These are phyloP conservation scores for Corylus avellana DNA, from an alignment of 306 rosid genomes.

Conservation along the genomic window DNA sequence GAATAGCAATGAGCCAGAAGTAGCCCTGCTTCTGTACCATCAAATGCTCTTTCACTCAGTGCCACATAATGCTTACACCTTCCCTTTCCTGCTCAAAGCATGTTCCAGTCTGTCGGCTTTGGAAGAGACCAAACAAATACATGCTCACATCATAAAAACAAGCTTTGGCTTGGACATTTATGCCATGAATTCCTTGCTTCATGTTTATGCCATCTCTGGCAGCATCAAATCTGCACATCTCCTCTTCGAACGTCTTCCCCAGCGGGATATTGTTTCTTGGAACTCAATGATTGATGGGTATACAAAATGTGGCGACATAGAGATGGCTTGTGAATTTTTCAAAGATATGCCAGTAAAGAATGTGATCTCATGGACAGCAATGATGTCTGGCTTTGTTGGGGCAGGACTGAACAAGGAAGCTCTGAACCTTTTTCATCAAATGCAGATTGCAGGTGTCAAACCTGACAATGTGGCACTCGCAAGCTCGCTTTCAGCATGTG, in stretches of 20 bases:
- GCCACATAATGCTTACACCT: constrained; percentile 58
- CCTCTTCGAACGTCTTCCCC: constrained; percentile 45
- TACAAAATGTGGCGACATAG: constrained; percentile 40
- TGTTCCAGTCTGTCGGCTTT: constrained; percentile 53
- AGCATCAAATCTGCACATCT: constrained; percentile 37
- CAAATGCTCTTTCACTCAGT: constrained; percentile 53
- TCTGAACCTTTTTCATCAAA: constrained; percentile 40
- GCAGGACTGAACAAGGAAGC: constrained; percentile 42
- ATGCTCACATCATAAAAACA: constrained; percentile 52
- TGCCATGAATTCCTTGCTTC: constrained; percentile 58
- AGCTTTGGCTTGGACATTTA: constrained; percentile 59
- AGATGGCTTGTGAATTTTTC: constrained; percentile 41
- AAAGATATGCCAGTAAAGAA: constrained; percentile 51
- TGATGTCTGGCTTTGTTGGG: constrained; percentile 52
- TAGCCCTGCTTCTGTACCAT: constrained; percentile 50
- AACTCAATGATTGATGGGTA: constrained; percentile 60
- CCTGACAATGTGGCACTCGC: constrained; percentile 42
- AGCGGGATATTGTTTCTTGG: constrained; percentile 60
- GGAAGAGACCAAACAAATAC: constrained; percentile 57
- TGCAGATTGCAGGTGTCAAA: constrained; percentile 46
- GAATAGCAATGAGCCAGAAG: constrained; percentile 49
- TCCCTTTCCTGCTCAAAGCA: constrained; percentile 75
- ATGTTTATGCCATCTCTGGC: constrained; percentile 48
- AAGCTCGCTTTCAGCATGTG: constrained; percentile 59
- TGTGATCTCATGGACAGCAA: constrained; percentile 57